Evolutionary conservation across 108 stramenopile species (phyloP), one percentile per base, ranked within the genome.

Genomic region (Nitzschia sp.): DNA sequence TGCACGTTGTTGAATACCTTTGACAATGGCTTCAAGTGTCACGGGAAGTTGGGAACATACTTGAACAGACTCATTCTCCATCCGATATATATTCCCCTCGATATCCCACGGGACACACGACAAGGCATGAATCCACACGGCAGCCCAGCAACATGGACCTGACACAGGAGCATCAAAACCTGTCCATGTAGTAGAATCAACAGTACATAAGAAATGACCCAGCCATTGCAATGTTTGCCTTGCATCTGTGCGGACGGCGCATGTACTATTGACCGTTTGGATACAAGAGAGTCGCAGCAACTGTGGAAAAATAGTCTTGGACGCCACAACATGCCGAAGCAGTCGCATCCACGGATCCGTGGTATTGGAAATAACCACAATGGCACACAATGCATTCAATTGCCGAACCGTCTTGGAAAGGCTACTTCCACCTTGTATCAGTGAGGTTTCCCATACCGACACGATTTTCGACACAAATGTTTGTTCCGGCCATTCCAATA

Each of bases 221-320:
- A 68, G n/a, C 29, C 44, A 51, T 7, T 65, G 65, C 5, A 72
- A 25, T 12, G 66, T 26, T 48, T 51, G n/a, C 12, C 40, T 38
- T 29, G 63, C 71, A 20, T 76, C 75, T 19, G 57, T 34, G 29
- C 29, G 29, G 50, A 42, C 74, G 46, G 20, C 43, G 46, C 6
- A 21, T n/a, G 51, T 53, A 21, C 29, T 76, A 42, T 40, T 67
- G 41, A 21, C 74, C 44, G 19, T 64, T 41, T 39, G 79, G 65
- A 64, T 65, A 39, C 71, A 71, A 41, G 74, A 76, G 39, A 89
- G 50, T 12, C 88, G 78, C 43, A 89, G 51, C 19, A 78, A 26
- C 61, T 82, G 85, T 34, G 29, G 29, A 34, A 34, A 34, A 3
- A 34, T 5, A 34, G 5, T 34, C 5, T 34, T 34, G 3, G 29